A percentile compares a stretch with the other conserved stretches of the same genome.
Conservation (phyloP, 495 filamentous ascomycete species). For the Neurospora intermedia region DNA sequence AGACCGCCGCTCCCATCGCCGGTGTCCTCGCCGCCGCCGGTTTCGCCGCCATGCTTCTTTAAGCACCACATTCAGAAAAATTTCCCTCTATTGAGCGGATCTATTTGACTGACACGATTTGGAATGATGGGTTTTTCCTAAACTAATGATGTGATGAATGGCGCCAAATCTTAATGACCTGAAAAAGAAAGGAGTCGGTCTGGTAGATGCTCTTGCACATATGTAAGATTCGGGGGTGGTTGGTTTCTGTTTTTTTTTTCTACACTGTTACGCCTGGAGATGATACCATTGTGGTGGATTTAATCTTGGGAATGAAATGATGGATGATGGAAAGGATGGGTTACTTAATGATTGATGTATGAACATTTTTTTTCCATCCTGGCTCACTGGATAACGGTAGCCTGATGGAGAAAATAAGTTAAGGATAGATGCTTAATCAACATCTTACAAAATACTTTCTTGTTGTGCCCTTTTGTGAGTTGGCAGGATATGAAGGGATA, state of each 20-base stretch:
- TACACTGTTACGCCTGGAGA: background rate
- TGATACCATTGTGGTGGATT: background rate
- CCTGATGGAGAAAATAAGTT: background rate
- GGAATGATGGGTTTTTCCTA: background rate
- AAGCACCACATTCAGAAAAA: background rate
- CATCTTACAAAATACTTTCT: background rate
- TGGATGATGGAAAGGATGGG: background rate
- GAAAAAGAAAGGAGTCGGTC: background rate
- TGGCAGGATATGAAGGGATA: background rate
- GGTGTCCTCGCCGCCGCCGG: constrained; percentile 28
- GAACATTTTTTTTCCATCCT: background rate
- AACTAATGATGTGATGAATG: background rate
- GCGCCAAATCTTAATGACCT: background rate
- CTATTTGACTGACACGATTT: background rate
- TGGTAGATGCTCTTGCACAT: background rate
- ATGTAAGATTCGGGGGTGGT: background rate
- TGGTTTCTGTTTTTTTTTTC: background rate
- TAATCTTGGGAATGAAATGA: background rate
- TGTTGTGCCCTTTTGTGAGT: background rate
- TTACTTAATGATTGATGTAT: background rate
- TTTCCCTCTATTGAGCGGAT: background rate
- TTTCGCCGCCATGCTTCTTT: constrained; percentile 23
- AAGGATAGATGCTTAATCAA: background rate
- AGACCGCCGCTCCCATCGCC: constrained; percentile 21
- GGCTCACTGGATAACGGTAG: background rate